Base-by-base conservation (phyloP, 495 filamentous ascomycete genomes). In the Penicillium lividum region DNA sequence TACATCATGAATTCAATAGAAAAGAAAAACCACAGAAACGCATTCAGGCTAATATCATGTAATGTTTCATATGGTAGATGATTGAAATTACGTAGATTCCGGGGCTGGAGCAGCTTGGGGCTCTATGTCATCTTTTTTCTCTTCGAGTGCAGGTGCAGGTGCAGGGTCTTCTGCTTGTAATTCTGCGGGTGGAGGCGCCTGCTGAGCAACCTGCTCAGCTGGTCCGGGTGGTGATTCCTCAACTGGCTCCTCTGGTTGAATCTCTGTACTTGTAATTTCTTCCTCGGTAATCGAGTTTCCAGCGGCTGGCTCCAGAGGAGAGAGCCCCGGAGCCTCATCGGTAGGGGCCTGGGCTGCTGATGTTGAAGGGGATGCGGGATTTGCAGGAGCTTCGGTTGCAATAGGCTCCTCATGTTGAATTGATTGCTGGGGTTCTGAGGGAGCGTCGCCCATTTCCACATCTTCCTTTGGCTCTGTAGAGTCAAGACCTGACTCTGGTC, bases 401-500 rank as follows among this genome's bases (percentile, higher is more conserved):
- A 15, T 40, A 5, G 38, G 45, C 13, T 25, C 22, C 22, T 47
- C 45, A 10, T 7, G 45, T 29, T 47, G 18, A 22, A 18, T 25
- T 13, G 18, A 9, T 27, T 47, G 9, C 31, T 54, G 49, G 59
- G 56, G n/a, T 33, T 36, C 36, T 25, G 15, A 22, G 31, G 43
- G 40, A 7, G 51, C 49, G 27, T 59, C 59, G 36, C 36, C 56
- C 60, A 65, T 61, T 15, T 54, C 47, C 6, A 53, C 11, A 48
- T 65, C 59, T 31, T 52, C 38, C 11, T 63, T 60, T 34, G 29
- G 16, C 40, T 60, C 51, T 7, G n/a, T n/a, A 15, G 50, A 8
- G 28, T 13, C 34, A 31, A 18, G 25, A 28, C 28, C 15, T 33
- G 53, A 2, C 0, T 55, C 51, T 5, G 7, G 36, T 34, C 6